phyloP scores from a whole-genome alignment of 306 rosid genomes.

The Vigna hirtella region DNA sequence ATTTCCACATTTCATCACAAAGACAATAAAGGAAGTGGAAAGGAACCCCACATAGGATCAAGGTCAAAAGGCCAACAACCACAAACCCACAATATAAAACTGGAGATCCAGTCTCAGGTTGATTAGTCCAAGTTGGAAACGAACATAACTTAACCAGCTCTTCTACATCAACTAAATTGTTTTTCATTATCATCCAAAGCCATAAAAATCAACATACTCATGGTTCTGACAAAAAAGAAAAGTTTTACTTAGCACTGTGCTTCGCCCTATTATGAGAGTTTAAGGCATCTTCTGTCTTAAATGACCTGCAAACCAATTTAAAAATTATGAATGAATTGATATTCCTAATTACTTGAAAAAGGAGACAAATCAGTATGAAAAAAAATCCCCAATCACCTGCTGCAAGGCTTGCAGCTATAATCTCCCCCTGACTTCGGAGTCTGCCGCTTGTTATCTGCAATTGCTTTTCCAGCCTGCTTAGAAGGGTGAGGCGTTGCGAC shows the following conservation, averaged over 20 bases:
- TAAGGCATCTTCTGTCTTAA: constrained; percentile 11
- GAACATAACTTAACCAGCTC: not conserved
- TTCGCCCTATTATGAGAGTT: not conserved
- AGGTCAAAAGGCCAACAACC: not conserved
- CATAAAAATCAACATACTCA: constrained; percentile 1
- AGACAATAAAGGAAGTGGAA: not conserved
- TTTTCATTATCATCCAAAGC: not conserved
- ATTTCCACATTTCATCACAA: not conserved
- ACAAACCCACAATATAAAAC: not conserved
- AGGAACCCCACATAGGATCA: not conserved
- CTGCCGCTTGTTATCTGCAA: constrained; percentile 10
- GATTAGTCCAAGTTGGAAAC: not conserved
- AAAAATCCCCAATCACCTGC: not conserved
- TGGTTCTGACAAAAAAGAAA: not conserved
- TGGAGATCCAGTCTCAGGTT: not conserved
- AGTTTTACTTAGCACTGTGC: constrained; percentile 5
- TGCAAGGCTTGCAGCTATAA: constrained; percentile 17
- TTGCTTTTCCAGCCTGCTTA: constrained; percentile 14
- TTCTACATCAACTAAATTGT: constrained; percentile 7
- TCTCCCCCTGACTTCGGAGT: not conserved
- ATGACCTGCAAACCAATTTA: constrained; percentile 2
- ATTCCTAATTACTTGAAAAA: not conserved
- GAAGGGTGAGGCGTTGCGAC: constrained; percentile 16
- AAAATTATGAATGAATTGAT: not conserved
- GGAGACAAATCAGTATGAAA: not conserved